Evolutionary conservation across 495 filamentous ascomycete species (phyloP).

Genomic region (Talaromyces adpressus): DNA sequence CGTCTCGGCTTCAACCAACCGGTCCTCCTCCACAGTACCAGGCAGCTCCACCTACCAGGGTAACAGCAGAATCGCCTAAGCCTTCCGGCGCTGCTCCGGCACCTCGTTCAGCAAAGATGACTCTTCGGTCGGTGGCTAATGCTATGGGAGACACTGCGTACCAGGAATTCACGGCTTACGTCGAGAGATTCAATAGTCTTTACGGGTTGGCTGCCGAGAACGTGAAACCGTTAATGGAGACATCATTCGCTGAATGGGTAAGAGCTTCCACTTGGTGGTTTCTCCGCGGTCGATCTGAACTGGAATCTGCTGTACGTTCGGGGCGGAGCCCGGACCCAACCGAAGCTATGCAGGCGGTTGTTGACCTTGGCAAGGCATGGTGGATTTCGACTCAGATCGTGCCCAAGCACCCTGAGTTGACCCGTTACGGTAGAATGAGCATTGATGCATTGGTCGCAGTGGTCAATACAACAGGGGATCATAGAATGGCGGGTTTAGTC

Average conservation of each 20-base stretch:
- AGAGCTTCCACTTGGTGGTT: conserved; percentile 83
- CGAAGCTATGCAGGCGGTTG: conserved; percentile 54
- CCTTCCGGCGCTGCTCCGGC: not conserved
- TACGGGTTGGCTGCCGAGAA: conserved; percentile 67
- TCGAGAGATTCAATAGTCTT: conserved; percentile 57
- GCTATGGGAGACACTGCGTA: conserved; percentile 56
- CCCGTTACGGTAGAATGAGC: conserved; percentile 37
- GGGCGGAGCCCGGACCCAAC: conserved; percentile 8
- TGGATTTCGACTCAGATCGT: conserved; percentile 71
- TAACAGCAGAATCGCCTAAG: not conserved
- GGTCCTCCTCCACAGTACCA: not conserved
- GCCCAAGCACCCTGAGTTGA: conserved; percentile 43
- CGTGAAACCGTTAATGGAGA: conserved; percentile 53
- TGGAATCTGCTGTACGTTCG: conserved; percentile 64
- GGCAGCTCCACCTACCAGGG: not conserved
- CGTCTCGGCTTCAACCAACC: not conserved
- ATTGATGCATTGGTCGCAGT: conserved; percentile 37
- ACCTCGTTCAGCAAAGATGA: conserved; percentile 20
- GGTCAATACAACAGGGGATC: conserved; percentile 40
- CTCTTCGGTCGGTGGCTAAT: conserved; percentile 32
- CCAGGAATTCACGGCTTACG: conserved; percentile 57
- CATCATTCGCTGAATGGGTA: conserved; percentile 56
- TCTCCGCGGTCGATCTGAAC: conserved; percentile 60
- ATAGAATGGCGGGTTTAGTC: conserved; percentile 38
- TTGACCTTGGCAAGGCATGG: conserved; percentile 74